A percentile compares a stretch with the other conserved stretches of the same genome.
phyloP scores from a whole-genome alignment of 108 stramenopile genomes.

The Cyclotella cryptica region DNA sequence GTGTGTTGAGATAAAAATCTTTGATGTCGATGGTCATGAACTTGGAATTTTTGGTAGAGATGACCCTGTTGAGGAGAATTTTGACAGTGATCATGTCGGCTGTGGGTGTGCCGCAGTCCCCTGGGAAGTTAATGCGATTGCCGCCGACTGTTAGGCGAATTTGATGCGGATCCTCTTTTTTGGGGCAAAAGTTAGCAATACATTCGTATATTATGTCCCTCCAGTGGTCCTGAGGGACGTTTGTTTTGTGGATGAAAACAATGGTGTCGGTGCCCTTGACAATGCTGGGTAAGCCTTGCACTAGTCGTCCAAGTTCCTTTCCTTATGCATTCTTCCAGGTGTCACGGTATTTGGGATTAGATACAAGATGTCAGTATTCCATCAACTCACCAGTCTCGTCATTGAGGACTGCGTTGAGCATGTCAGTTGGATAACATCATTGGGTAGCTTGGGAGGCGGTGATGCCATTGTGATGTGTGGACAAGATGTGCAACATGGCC shows the following conservation, averaged over 20 bases:
- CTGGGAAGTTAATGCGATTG: background rate
- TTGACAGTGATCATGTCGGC: slow-evolving; percentile 45
- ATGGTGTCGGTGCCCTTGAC: background rate
- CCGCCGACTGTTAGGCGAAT: slow-evolving; percentile 5
- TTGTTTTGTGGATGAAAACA: background rate
- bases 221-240: background rate
- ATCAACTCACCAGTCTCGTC: background rate
- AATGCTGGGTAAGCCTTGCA: background rate
- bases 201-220: background rate
- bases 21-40: slow-evolving; percentile 53
- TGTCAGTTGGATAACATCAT: background rate
- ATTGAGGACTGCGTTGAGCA: slow-evolving; percentile 4
- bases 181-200: background rate
- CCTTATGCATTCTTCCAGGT: background rate
- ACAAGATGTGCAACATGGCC: too few species aligned
- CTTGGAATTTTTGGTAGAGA: slow-evolving; percentile 34
- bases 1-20: too few species aligned
- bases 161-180: background rate
- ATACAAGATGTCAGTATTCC: background rate
- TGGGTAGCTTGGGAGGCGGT: background rate
- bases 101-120: slow-evolving; percentile 24
- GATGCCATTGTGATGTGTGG: background rate
- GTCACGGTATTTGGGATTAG: background rate
- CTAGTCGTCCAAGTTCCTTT: slow-evolving; percentile 3
- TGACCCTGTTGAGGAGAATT: slow-evolving; percentile 53